Evolutionary conservation across 768 basidiomycete genomes (phyloP), one percentile per base, ranked within the genome.

Genomic region (Galerina sulciceps): DNA sequence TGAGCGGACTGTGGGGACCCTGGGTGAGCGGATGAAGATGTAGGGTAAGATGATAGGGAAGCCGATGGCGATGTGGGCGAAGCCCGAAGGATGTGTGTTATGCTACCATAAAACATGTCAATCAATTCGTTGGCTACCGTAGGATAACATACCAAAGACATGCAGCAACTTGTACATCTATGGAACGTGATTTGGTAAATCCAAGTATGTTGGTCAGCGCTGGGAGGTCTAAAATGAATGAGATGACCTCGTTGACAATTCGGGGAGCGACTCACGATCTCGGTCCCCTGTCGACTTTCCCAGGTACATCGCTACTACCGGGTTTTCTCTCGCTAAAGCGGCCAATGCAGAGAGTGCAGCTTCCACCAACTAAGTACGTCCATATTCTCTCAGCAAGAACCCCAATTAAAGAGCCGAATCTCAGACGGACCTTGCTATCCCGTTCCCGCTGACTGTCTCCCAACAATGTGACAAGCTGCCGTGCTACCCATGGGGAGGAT

Each of bases 101-200:
- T 82, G 46, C 89, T 90, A 35, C 1, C 60, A 13, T 15, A 23
- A 18, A 10, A 31, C 26, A 8, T 8, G 26, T 31, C 8, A 31
- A 8, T 31, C 8, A 8, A 5, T 31, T 31, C 26, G 26, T 35
- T 15, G 40, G 46, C 60, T 41, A 10, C 47, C 46, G 43, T 20
- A 31, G 20, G 15, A 31, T 14, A 55, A 15, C 76, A 47, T 67
- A 89, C 90, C 90, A 91, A 14, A 90, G 67, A 64, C 86, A 85
- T 0, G 90, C 89, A 1, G 89, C 85, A 1, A 93, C 71, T 60
- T 91, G 89, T 10, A 89, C 81, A 17, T 89, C 86, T 1, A 79
- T 69, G 3, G 76, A 73, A 1, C 88, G 80, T 13, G 85, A 84
- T 67, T 86, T 90, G 9, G 82, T 79, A 26, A 89, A 73, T 3